Evolutionary conservation across 208 protist genomes (phyloP).

Genomic region (Acanthamoeba sp.): DNA sequence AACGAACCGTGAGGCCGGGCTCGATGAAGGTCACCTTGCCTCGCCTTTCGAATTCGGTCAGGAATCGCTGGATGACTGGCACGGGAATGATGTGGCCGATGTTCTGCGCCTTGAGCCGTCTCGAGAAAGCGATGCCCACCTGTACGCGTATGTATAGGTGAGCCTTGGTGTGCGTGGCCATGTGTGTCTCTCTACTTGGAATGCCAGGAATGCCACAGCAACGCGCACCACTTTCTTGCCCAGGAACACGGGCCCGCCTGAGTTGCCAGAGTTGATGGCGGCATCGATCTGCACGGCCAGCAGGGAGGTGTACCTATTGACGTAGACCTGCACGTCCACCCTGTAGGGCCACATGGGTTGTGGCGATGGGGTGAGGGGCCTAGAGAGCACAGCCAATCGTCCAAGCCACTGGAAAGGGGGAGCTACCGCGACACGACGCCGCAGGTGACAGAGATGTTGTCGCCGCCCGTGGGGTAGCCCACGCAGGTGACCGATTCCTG

Average conservation of each 20-base stretch:
- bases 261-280: slow-evolving; percentile 84
- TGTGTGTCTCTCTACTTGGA: too few relatives aligned
- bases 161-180: too few relatives aligned
- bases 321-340: slow-evolving; percentile 73
- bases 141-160: background rate
- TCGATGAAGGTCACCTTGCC: slow-evolving; percentile 16
- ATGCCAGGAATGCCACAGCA: background rate
- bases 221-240: slow-evolving; percentile 77
- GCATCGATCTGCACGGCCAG: slow-evolving; percentile 83
- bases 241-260: slow-evolving; percentile 78
- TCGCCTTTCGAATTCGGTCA: slow-evolving; percentile 56
- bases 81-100: slow-evolving; percentile 79
- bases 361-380: too few relatives aligned
- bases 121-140: slow-evolving; percentile 37
- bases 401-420: background rate
- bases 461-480: slow-evolving; percentile 62
- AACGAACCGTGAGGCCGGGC: background rate
- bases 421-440: slow-evolving; percentile 34
- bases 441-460: slow-evolving; percentile 74
- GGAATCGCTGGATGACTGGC: slow-evolving; percentile 79
- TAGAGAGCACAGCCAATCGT: too few relatives aligned
- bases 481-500: slow-evolving; percentile 74
- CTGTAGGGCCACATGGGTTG: background rate
- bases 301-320: slow-evolving; percentile 76
- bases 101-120: slow-evolving; percentile 66